These are phyloP conservation scores for Acrasis kona DNA, from an alignment of 78 protist genomes.

Conservation along the genomic window DNA sequence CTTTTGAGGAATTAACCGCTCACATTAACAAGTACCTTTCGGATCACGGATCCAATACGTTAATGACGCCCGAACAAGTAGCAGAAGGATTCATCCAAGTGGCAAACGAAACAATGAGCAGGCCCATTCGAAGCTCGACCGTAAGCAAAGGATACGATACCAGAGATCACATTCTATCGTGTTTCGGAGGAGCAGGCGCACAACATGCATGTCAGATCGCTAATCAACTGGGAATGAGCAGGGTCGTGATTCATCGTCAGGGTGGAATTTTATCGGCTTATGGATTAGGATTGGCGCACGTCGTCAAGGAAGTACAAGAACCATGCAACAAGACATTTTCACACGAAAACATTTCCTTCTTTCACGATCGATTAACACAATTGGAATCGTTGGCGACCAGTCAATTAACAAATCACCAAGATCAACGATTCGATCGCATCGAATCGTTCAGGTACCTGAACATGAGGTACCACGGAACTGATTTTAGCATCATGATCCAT, in stretches of 20 bases:
- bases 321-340: conserved; percentile 13
- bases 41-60: background rate
- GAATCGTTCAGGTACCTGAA: conserved; percentile 28
- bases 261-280: conserved; percentile 75
- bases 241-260: conserved; percentile 58
- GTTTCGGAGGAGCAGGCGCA: conserved; percentile 95
- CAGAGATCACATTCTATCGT: conserved; percentile 55
- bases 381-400: background rate
- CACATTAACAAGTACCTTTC: background rate
- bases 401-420: background rate
- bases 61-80: conserved; percentile 54
- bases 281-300: conserved; percentile 79
- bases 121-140: conserved; percentile 79
- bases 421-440: background rate
- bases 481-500: conserved; percentile 52
- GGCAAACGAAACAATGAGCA: conserved; percentile 90
- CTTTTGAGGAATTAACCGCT: conserved; percentile 37
- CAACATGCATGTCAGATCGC: conserved; percentile 93
- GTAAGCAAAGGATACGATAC: conserved; percentile 57
- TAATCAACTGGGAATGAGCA: conserved; percentile 60
- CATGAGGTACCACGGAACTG: conserved; percentile 70
- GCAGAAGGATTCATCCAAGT: conserved; percentile 78
- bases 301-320: conserved; percentile 34
- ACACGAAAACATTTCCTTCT: background rate
- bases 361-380: conserved; percentile 7